A percentile compares a stretch with the other conserved stretches of the same genome.
phyloP scores from a whole-genome alignment of 257 asterid species.

The Schizonepeta tenuifolia region DNA sequence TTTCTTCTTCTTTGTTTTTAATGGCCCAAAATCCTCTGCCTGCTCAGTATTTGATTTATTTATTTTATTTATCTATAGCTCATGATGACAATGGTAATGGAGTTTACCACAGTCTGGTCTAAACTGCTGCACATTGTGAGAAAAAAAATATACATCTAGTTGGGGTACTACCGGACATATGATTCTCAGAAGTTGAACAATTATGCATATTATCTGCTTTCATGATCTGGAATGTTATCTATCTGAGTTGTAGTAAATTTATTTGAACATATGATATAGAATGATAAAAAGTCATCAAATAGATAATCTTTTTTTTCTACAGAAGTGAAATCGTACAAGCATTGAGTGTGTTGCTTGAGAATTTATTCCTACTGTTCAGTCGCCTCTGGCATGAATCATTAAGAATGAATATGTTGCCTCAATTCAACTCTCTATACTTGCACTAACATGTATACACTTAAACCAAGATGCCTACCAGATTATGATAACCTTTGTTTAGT shows the following conservation, averaged over 20 bases:
- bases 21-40: too few species aligned
- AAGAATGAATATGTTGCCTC: background rate
- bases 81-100: background rate
- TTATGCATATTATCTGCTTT: background rate
- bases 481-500: background rate
- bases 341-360: background rate
- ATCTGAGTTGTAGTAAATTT: background rate
- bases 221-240: background rate
- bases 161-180: background rate
- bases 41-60: too few species aligned
- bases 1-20: too few species aligned
- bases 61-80: background rate
- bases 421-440: background rate
- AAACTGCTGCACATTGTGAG: background rate
- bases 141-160: background rate
- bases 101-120: background rate
- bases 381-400: background rate
- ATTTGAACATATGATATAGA: background rate
- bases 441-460: conserved; percentile 2
- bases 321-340: background rate
- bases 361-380: background rate
- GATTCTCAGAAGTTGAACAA: background rate
- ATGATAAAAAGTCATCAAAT: background rate
- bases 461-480: conserved; percentile 16
- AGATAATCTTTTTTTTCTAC: background rate